Evolutionary conservation across 208 protist species (phyloP), one percentile per base, ranked within the genome.

Genomic region (Eutreptiella sp.): DNA sequence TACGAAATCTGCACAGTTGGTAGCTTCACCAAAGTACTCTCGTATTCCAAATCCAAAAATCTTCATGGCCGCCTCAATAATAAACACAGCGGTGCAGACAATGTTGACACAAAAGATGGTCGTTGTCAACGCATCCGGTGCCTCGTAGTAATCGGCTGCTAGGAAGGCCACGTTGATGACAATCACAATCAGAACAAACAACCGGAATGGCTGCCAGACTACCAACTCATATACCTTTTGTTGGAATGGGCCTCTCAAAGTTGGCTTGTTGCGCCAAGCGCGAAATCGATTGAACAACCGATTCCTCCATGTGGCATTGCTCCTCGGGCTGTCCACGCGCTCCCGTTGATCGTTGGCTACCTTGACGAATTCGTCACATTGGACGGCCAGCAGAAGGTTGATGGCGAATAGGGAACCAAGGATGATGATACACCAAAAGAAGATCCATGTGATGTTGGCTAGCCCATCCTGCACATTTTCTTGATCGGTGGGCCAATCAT

Each of bases 21-120:
- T 57, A 31, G 72, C 38, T 14, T 58, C 1, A 3, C 11, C 38
- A 41, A n/a, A 16, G 19, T 72, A 68, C 16, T 1, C 4, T 36
- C 72, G 71, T n/a, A 43, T 58, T n/a, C 53, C 58, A 9, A 67
- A 11, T 19, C 57, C 61, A 11, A 67, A 28, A 11, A 67, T 7
- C 45, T 67, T 67, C 14, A 68, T 5, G 11, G 53, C 26, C 23
- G 38, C 31, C 16, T 67, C 61, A 4, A 54, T 16, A 21, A 67
- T 14, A 24, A 67, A 67, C 3, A 78, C n/a, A 21, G 45, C 16
- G 2, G 47, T 53, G 38, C 57, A 75, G 9, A 72, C 38, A 14
- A 59, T 29, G 58, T 68, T 76, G 31, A 4, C 68, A 31, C 9
- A 62, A 5, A 5, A 39, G 2, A 46, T 29, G 14, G 11, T 16